Evolutionary conservation across 176 grass and related monocot genomes (phyloP).

Genomic region (Themeda triandra): DNA sequence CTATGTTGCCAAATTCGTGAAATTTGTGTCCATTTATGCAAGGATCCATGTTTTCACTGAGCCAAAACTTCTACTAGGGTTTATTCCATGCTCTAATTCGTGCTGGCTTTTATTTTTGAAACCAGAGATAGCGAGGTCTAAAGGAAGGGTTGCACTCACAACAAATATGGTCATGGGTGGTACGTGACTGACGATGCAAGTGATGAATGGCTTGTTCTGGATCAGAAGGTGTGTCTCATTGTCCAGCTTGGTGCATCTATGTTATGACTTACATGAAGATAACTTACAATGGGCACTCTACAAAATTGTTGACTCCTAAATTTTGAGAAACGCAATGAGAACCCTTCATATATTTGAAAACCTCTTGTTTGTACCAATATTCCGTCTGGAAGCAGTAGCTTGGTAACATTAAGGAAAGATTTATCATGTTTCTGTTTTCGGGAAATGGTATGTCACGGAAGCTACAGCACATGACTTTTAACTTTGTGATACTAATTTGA

Average conservation of each 20-base stretch:
- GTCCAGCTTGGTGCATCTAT: background rate
- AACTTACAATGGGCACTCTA: background rate
- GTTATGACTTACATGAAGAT: background rate
- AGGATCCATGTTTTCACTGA: background rate
- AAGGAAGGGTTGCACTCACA: slow-evolving; percentile 92
- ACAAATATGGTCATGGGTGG: slow-evolving; percentile 96
- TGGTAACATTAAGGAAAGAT: background rate
- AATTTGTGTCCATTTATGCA: background rate
- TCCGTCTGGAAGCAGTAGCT: background rate
- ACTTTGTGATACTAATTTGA: background rate
- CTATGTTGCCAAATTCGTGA: background rate
- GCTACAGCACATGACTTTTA: background rate
- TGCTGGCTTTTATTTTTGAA: background rate
- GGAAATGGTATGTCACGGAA: background rate
- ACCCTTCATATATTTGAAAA: background rate
- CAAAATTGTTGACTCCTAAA: background rate
- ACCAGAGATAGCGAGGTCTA: slow-evolving; percentile 82
- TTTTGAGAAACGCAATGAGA: background rate
- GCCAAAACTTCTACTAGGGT: background rate
- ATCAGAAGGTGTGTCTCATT: slow-evolving; percentile 73
- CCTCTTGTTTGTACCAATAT: background rate
- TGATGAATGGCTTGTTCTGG: slow-evolving; percentile 86
- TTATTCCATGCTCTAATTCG: slow-evolving; percentile 1
- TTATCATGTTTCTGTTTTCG: background rate
- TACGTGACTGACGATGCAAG: slow-evolving; percentile 81